A percentile compares a stretch with the other conserved stretches of the same genome.
phyloP scores from a whole-genome alignment of 257 asterid genomes.

The Solanum chmielewskii region DNA sequence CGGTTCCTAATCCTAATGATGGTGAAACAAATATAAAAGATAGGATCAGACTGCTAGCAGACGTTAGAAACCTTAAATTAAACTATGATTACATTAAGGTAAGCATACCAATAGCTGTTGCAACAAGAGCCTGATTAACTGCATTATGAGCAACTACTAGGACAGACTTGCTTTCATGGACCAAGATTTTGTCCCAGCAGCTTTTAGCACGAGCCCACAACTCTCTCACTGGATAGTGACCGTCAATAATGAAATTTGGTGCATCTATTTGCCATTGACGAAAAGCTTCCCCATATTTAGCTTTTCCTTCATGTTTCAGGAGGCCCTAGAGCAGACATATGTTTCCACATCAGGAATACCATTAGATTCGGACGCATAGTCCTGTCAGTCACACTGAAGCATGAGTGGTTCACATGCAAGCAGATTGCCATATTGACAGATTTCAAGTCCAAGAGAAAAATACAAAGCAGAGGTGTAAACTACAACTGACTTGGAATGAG shows the following conservation, averaged over 20 bases:
- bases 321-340: slow-evolving; percentile 49
- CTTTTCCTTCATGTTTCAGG: slow-evolving; percentile 78
- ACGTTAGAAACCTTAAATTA: background rate
- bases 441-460: background rate
- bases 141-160: slow-evolving; percentile 97
- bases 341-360: background rate
- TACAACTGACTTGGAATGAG: slow-evolving; percentile 72
- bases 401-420: background rate
- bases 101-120: slow-evolving; percentile 75
- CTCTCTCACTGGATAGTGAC: slow-evolving; percentile 91
- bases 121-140: slow-evolving; percentile 94
- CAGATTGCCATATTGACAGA: background rate
- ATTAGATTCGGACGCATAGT: background rate
- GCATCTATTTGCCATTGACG: slow-evolving; percentile 92
- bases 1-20: slow-evolving; percentile 57
- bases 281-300: slow-evolving; percentile 67
- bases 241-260: slow-evolving; percentile 71
- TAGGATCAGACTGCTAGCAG: background rate
- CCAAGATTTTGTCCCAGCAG: slow-evolving; percentile 72
- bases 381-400: background rate
- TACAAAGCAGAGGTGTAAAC: background rate
- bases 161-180: slow-evolving; percentile 63
- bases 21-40: background rate
- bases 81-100: background rate
- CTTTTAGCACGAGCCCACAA: slow-evolving; percentile 78